These are phyloP conservation scores for Rhynchosporium graminicola DNA, from an alignment of 2,329 filamentous ascomycete species.

Conservation along the genomic window DNA sequence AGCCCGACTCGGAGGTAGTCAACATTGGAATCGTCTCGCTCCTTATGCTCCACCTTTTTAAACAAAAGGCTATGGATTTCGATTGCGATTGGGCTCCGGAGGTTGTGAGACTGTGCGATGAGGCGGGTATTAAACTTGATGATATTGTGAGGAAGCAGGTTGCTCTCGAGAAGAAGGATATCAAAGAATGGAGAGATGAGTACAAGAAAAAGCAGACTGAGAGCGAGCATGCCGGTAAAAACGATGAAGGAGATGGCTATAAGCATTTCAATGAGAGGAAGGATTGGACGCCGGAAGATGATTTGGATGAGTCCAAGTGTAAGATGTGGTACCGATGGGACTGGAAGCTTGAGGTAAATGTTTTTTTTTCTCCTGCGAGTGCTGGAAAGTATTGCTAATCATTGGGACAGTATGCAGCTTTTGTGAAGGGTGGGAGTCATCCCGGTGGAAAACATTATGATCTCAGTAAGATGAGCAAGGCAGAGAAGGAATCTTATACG, in stretches of 20 bases:
- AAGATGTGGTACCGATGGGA: conserved; percentile 28
- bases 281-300: conserved; percentile 21
- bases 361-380: background rate
- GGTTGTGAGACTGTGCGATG: conserved; percentile 40
- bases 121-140: conserved; percentile 25
- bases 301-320: conserved; percentile 2
- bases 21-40: conserved; percentile 52
- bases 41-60: conserved; percentile 48
- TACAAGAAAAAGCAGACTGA: conserved; percentile 18
- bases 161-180: conserved; percentile 14
- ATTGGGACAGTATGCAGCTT: conserved; percentile 17
- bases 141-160: conserved; percentile 27
- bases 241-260: conserved; percentile 13
- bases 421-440: conserved; percentile 20
- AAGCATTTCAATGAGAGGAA: conserved; percentile 15
- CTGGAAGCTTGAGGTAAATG: conserved; percentile 27
- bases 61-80: conserved; percentile 51
- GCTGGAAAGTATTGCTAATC: background rate
- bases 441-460: conserved; percentile 22
- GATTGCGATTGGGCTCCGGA: conserved; percentile 55
- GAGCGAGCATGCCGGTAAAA: background rate
- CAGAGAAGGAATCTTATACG: conserved; percentile 6
- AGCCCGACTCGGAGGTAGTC: conserved; percentile 46
- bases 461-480: conserved; percentile 23
- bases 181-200: conserved; percentile 18